These are phyloP conservation scores for Penicillium herquei DNA, from an alignment of 495 filamentous ascomycete genomes.

Conservation along the genomic window DNA sequence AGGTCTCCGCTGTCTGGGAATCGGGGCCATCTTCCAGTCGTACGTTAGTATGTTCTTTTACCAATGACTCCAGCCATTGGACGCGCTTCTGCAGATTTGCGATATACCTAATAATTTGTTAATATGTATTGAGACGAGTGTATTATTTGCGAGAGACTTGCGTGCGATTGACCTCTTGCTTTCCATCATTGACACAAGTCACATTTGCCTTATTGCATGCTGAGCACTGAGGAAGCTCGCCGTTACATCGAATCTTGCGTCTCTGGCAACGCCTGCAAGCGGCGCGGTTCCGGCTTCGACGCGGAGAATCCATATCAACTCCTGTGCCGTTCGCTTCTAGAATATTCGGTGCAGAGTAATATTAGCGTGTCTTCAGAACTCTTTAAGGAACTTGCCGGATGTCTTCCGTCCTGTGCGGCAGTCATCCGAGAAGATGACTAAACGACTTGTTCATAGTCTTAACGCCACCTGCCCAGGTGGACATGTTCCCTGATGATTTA, in stretches of 20 bases:
- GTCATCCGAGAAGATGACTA: conserved; percentile 9
- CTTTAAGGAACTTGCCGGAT: neutral
- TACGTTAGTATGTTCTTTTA: conserved; percentile 31
- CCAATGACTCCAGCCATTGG: conserved; percentile 42
- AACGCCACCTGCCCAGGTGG: too few species aligned
- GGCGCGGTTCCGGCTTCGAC: conserved; percentile 32
- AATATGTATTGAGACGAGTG: neutral
- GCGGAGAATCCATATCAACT: conserved; percentile 27
- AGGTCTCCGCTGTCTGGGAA: too few species aligned
- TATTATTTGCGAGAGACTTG: conserved; percentile 11
- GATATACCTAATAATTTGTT: conserved; percentile 30
- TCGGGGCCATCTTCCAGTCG: conserved; percentile 25
- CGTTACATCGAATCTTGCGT: conserved; percentile 26
- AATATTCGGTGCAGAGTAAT: too few species aligned
- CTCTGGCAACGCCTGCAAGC: conserved; percentile 38
- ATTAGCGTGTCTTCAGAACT: too few species aligned
- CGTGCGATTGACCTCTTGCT: conserved; percentile 39
- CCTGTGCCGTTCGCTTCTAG: too few species aligned
- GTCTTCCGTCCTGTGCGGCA: conserved; percentile 11
- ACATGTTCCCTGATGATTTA: too few species aligned
- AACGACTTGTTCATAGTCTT: neutral
- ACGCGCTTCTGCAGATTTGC: conserved; percentile 38
- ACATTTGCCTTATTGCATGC: conserved; percentile 40
- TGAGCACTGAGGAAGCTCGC: conserved; percentile 27
- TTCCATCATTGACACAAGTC: conserved; percentile 43